Evolutionary conservation across 768 basidiomycete species (phyloP).

Genomic region (Naganishia friedmannii): DNA sequence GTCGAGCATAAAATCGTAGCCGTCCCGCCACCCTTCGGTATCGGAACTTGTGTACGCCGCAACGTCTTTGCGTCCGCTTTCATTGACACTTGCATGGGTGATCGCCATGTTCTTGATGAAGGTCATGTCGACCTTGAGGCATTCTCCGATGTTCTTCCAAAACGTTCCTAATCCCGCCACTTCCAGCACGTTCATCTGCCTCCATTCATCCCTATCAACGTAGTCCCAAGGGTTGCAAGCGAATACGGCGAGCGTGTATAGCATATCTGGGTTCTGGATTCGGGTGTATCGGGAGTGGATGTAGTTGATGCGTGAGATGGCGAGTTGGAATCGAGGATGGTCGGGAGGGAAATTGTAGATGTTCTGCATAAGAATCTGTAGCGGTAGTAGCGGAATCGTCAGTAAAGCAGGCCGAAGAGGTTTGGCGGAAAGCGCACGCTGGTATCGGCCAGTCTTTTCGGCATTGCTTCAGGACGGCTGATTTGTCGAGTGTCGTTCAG

Average conservation of each 20-base stretch:
- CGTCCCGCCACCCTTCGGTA: constrained; percentile 14
- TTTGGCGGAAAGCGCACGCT: neutral
- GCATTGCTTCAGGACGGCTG: constrained; percentile 7
- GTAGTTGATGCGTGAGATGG: constrained; percentile 30
- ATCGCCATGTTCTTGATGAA: constrained; percentile 18
- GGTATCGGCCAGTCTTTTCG: constrained; percentile 25
- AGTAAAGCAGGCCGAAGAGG: neutral
- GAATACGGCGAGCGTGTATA: constrained; percentile 24
- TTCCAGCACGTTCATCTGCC: constrained; percentile 20
- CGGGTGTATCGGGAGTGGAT: constrained; percentile 21
- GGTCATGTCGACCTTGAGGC: constrained; percentile 19
- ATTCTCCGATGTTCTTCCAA: constrained; percentile 23
- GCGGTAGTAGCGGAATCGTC: neutral
- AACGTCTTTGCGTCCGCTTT: neutral
- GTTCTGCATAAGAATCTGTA: constrained; percentile 10
- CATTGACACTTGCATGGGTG: neutral
- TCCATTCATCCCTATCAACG: constrained; percentile 19
- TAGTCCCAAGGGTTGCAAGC: constrained; percentile 30
- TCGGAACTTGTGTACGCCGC: constrained; percentile 1
- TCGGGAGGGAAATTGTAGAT: constrained; percentile 22
- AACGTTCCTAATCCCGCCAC: constrained; percentile 27
- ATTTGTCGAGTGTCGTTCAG: constrained; percentile 23
- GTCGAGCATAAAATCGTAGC: constrained; percentile 30
- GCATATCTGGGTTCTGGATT: constrained; percentile 20
- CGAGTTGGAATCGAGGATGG: constrained; percentile 20